phyloP scores from a whole-genome alignment of 129 eudicot species.

The Helianthus annuus region HanXRQr2.0-SUNRISE NC_035445.2:139072337-139072836 shows the following conservation, averaged over 20 bases:
- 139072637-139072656: slow-evolving; percentile 5
- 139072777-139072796: slow-evolving; percentile 6
- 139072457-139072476: slow-evolving; percentile 31
- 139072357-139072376: slow-evolving; percentile 40
- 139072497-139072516: slow-evolving; percentile 29
- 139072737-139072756: no score
- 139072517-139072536: slow-evolving; percentile 24
- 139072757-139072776: slow-evolving; percentile 1
- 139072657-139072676: neutral
- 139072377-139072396: slow-evolving; percentile 42
- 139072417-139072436: slow-evolving; percentile 27
- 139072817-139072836: slow-evolving; percentile 1
- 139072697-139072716: no score
- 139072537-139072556: slow-evolving; percentile 7
- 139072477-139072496: slow-evolving; percentile 37
- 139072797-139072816: neutral
- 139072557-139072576: slow-evolving; percentile 20
- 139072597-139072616: slow-evolving; percentile 25
- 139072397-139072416: slow-evolving; percentile 23
- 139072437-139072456: slow-evolving; percentile 33
- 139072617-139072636: neutral
- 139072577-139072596: slow-evolving; percentile 34
- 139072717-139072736: no score
- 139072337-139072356: slow-evolving; percentile 27
- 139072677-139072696: no score